Percentiles rank a stretch among this genome's conserved stretches.
Evolutionary conservation across 2,329 filamentous ascomycete species (phyloP).

Genomic region (Fusarium sulawesiense): DNA sequence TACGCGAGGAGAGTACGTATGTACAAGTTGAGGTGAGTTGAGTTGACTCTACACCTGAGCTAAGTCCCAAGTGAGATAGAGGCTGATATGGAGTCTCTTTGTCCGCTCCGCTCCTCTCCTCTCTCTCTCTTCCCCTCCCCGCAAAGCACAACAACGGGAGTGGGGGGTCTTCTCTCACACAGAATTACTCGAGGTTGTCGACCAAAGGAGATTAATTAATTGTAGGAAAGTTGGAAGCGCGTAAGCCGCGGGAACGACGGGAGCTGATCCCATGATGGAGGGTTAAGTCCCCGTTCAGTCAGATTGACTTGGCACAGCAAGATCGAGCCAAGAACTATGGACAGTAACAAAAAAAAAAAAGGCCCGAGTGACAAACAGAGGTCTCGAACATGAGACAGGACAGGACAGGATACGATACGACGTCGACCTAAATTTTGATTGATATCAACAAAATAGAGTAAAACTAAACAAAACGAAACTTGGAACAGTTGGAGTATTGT

Average conservation of each 20-base stretch:
- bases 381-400: slow-evolving; percentile 19
- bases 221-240: slow-evolving; percentile 32
- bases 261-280: slow-evolving; percentile 21
- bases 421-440: neutral
- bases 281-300: neutral
- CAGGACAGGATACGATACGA: slow-evolving; percentile 7
- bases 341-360: slow-evolving; percentile 3
- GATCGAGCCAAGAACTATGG: slow-evolving; percentile 9
- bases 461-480: neutral
- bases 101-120: slow-evolving; percentile 11
- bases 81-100: slow-evolving; percentile 26
- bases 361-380: slow-evolving; percentile 25
- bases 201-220: neutral
- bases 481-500: slow-evolving; percentile 17
- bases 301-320: neutral
- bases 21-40: neutral
- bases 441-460: slow-evolving; percentile 31
- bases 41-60: neutral
- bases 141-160: slow-evolving; percentile 4
- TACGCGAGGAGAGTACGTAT: slow-evolving; percentile 2
- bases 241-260: slow-evolving; percentile 31
- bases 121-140: neutral
- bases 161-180: slow-evolving; percentile 9
- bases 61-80: slow-evolving; percentile 3
- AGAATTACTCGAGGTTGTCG: slow-evolving; percentile 3